Evolutionary conservation across 345 rosid genomes (phyloP).

Genomic region (Murraya paniculata): DNA sequence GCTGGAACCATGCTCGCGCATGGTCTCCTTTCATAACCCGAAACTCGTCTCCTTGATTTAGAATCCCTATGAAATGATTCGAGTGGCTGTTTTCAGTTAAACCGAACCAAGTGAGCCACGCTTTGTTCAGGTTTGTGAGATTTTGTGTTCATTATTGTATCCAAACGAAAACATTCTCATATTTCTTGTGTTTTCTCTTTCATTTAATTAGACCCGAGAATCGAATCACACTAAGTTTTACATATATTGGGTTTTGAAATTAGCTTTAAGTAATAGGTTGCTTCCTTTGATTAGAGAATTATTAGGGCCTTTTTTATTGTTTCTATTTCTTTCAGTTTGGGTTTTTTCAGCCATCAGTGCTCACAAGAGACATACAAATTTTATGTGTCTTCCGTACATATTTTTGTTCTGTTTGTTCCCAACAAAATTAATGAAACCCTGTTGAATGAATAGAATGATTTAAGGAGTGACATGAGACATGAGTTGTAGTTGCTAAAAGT

Average conservation of each 20-base stretch:
- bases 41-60: background rate
- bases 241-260: background rate
- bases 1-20: background rate
- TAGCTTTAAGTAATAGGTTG: background rate
- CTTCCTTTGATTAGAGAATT: background rate
- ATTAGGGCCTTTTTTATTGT: background rate
- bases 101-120: background rate
- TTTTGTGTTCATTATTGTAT: background rate
- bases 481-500: background rate
- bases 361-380: too few relatives aligned
- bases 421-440: background rate
- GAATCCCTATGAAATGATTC: background rate
- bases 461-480: background rate
- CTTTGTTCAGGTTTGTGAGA: background rate
- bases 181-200: background rate
- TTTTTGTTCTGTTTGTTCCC: background rate
- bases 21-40: background rate
- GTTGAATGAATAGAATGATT: background rate
- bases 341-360: background rate
- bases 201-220: background rate
- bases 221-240: background rate
- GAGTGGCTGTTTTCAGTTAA: background rate
- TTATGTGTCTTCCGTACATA: background rate
- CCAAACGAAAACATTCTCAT: background rate
- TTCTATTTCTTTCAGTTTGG: background rate